These are phyloP conservation scores for Fusarium tricinctum DNA, from an alignment of 2,329 filamentous ascomycete genomes.

Conservation along the genomic window DNA sequence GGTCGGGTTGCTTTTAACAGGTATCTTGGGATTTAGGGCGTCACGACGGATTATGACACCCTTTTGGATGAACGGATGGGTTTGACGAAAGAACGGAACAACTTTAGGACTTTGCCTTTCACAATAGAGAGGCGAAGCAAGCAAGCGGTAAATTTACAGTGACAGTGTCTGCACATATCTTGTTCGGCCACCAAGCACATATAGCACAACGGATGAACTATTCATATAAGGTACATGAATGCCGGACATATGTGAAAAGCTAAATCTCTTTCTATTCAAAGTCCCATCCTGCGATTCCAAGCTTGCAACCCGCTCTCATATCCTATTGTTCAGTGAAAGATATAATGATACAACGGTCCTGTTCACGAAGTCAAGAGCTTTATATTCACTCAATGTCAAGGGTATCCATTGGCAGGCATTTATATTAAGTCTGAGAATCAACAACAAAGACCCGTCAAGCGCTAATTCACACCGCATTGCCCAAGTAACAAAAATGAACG, in stretches of 20 bases:
- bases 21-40: slow-evolving; percentile 37
- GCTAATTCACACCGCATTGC: slow-evolving; percentile 6
- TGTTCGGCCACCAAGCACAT: slow-evolving; percentile 9
- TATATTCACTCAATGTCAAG: not conserved
- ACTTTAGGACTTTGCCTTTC: slow-evolving; percentile 19
- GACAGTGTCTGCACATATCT: slow-evolving; percentile 32
- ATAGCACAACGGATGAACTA: slow-evolving; percentile 21
- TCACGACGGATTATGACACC: slow-evolving; percentile 26
- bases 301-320: no score
- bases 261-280: slow-evolving; percentile 5
- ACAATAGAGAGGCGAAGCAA: slow-evolving; percentile 20
- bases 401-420: not conserved
- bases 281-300: not conserved
- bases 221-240: slow-evolving; percentile 23
- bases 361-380: not conserved
- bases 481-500: slow-evolving; percentile 6
- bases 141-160: slow-evolving; percentile 33
- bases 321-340: not conserved
- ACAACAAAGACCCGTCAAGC: not conserved
- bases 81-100: slow-evolving; percentile 33
- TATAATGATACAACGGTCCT: no score
- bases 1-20: slow-evolving; percentile 43
- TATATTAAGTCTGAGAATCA: not conserved
- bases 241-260: slow-evolving; percentile 24
- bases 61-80: slow-evolving; percentile 37